Conservation (phyloP, 2,329 filamentous ascomycete genomes). For the Emmonsia crescens region DNA sequence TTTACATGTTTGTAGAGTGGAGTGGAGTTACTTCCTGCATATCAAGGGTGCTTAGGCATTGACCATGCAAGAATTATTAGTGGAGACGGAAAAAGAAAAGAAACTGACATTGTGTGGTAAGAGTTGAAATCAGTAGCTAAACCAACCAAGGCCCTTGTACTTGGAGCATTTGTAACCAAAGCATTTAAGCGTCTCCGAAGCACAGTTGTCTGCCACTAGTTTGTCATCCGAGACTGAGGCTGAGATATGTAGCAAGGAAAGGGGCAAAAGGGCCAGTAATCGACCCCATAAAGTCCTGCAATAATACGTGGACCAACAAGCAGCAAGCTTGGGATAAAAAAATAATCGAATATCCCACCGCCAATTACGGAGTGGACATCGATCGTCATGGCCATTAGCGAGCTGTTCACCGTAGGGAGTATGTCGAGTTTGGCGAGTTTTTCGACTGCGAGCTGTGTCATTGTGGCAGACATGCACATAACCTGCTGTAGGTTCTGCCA, state of each 20-base stretch:
- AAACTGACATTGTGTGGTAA: background rate
- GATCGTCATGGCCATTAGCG: background rate
- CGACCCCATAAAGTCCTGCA: background rate
- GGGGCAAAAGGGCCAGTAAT: background rate
- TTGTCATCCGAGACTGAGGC: background rate
- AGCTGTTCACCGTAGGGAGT: background rate
- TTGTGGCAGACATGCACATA: background rate
- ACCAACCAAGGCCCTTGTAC: background rate
- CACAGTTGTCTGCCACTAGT: background rate
- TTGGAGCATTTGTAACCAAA: background rate
- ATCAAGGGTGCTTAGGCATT: background rate
- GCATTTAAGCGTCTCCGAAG: background rate
- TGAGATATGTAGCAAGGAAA: background rate
- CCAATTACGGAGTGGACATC: background rate
- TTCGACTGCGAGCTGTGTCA: background rate
- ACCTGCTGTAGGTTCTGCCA: background rate
- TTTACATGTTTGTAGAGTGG: background rate
- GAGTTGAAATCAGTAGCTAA: background rate
- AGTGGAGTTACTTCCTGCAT: background rate
- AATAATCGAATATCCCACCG: background rate
- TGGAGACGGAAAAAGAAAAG: background rate
- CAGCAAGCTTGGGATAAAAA: background rate
- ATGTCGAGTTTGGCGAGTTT: background rate
- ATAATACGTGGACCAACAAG: background rate
- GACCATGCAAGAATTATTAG: background rate